Evolutionary conservation across 331 rosid species (phyloP).

Genomic region (Phaseolus coccineus): DNA sequence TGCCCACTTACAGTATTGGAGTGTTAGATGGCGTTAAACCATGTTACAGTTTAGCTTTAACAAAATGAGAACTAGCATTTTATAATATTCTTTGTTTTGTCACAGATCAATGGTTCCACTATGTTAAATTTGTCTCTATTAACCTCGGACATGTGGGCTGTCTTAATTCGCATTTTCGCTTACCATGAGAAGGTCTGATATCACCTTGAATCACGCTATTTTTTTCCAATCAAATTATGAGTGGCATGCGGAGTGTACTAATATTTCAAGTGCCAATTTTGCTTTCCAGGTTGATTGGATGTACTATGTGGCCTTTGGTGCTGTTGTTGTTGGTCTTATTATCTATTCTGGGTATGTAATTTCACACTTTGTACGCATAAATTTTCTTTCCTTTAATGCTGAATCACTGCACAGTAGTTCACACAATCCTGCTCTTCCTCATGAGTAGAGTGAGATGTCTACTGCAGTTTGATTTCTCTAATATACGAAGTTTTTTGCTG

Average conservation of each 20-base stretch:
- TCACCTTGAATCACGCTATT: neutral
- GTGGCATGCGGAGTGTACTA: constrained; percentile 1
- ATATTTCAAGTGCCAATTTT: constrained; percentile 15
- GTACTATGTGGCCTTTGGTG: constrained; percentile 78
- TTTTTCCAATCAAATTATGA: neutral
- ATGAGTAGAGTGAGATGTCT: neutral
- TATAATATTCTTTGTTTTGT: constrained; percentile 24
- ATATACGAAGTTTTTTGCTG: neutral
- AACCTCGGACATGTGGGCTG: constrained; percentile 95
- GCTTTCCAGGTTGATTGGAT: constrained; percentile 83
- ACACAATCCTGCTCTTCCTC: neutral
- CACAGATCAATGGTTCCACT: constrained; percentile 76
- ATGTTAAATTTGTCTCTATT: constrained; percentile 88
- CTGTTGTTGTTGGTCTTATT: constrained; percentile 69
- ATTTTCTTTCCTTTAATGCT: neutral
- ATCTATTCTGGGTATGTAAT: constrained; percentile 77
- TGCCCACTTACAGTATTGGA: neutral
- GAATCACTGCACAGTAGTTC: neutral
- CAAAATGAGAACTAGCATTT: constrained; percentile 1
- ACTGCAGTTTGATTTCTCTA: constrained; percentile 18
- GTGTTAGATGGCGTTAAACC: constrained; percentile 4
- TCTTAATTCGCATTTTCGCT: constrained; percentile 80
- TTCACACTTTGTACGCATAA: neutral
- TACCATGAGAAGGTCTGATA: constrained; percentile 73
- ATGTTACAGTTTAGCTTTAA: neutral